Conservation (phyloP, 2,329 filamentous ascomycete genomes). For the Cytospora paraplurivora region DNA sequence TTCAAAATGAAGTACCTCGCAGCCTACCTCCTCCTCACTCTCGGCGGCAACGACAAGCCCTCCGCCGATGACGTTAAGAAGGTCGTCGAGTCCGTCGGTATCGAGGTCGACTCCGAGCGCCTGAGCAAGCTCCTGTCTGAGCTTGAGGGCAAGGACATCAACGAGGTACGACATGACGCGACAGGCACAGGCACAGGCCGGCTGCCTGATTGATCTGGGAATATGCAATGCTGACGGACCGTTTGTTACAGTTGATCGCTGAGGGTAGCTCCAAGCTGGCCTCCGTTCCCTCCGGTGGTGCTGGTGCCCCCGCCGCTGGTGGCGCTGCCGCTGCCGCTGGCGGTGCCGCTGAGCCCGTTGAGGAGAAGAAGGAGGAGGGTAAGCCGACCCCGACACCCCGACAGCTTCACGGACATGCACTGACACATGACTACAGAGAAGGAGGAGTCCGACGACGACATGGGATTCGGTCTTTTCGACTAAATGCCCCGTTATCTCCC, state of each 20-base stretch:
- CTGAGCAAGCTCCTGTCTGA: slow-evolving; percentile 85
- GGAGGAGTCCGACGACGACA: slow-evolving; percentile 74
- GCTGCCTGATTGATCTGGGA: slow-evolving; percentile 19
- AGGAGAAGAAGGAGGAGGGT: slow-evolving; percentile 80
- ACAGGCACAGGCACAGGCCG: slow-evolving; percentile 21
- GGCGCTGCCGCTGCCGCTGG: slow-evolving; percentile 69
- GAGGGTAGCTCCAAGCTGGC: slow-evolving; percentile 92
- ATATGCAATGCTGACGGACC: slow-evolving; percentile 27
- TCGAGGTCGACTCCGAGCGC: slow-evolving; percentile 88
- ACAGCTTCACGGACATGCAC: slow-evolving; percentile 21
- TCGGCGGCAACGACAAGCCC: slow-evolving; percentile 89
- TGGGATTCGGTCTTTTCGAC: slow-evolving; percentile 77
- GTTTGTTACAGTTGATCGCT: slow-evolving; percentile 72
- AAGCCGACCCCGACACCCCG: slow-evolving; percentile 45
- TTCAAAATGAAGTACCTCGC: slow-evolving; percentile 99
- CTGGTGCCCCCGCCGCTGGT: slow-evolving; percentile 64
- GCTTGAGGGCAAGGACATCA: slow-evolving; percentile 89
- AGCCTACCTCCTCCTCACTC: slow-evolving; percentile 95
- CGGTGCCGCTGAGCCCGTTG: slow-evolving; percentile 64
- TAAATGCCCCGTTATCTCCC: slow-evolving; percentile 49
- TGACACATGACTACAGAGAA: slow-evolving; percentile 50
- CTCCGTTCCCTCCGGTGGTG: slow-evolving; percentile 89
- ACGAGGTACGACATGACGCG: slow-evolving; percentile 75
- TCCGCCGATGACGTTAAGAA: slow-evolving; percentile 82
- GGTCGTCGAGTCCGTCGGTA: slow-evolving; percentile 91